Base-by-base conservation (phyloP, 805 yeast species). In the Myxozyma nipponensis region DNA sequence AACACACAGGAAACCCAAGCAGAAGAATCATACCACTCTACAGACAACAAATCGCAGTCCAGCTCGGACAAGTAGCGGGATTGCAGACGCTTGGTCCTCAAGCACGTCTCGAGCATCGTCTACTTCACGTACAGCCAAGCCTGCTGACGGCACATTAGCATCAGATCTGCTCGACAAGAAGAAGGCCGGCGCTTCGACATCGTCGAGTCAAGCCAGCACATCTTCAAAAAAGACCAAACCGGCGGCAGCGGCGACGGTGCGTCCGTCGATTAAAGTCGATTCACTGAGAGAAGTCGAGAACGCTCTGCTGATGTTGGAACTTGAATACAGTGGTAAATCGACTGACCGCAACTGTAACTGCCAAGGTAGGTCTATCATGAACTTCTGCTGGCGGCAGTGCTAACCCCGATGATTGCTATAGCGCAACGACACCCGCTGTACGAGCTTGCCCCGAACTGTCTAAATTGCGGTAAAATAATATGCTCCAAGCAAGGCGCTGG, bases 401-500 rank as follows among this genome's bases (percentile, higher is more conserved):
- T 18, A 5, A 34, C 17, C 28, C 13, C 13, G 7, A 10, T 6
- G 9, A 7, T 7, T 7, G 13, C 39, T 26, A 13, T 42, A 51
- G 61, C 57, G 4, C 60, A 50, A 0, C 72, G 85, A 52, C 98
- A 93, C 63, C 95, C 96, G 2, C 69, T 93, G 26, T 84, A 88
- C 56, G 95, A 86, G 49, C 77, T 84, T 56, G 93, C 95, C 1
- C 98, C 98, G 0, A 93, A 93, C 65, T 93, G 99, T 62, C 69
- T 93, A 37, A 82, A 84, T 52, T 93, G 99, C 66, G 99, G 99
- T 9, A 86, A 89, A 66, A 86, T 93, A 38, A 86, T 93, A 2
- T 93, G 99, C 70, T 75, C 77, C 3, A 83, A 82, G 59, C 98
- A 93, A 63, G 98, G 98, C 0, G 70, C 87, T 22, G 93, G 90